Percentiles rank a stretch among this genome's conserved stretches.
These are phyloP conservation scores for Pontederia paniculata DNA, from an alignment of 176 grass and related monocot genomes.

Conservation along the genomic window DNA sequence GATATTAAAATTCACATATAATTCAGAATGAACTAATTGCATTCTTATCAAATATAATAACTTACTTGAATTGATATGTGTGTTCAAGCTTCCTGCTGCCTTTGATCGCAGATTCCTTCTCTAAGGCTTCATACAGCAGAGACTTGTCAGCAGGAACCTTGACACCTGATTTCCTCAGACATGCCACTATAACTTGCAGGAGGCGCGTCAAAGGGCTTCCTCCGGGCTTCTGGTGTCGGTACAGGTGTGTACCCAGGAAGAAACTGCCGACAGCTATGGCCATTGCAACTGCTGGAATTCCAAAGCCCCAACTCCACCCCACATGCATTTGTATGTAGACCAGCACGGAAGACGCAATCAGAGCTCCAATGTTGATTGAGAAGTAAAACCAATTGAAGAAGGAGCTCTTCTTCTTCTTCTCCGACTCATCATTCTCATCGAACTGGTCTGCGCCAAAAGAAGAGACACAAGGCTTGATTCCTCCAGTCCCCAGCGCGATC, in stretches of 20 bases:
- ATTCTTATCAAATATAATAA: neutral
- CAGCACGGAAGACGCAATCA: constrained; percentile 7
- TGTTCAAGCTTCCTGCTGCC: constrained; percentile 9
- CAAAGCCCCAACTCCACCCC: constrained; percentile 14
- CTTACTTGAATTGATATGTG: constrained; percentile 8
- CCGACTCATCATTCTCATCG: neutral
- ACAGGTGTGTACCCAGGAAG: constrained; percentile 10
- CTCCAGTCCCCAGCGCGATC: constrained; percentile 1
- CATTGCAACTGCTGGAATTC: constrained; percentile 6
- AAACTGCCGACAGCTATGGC: neutral
- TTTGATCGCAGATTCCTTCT: neutral
- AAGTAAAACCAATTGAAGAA: constrained; percentile 19
- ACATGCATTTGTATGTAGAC: constrained; percentile 8
- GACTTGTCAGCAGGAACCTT: neutral
- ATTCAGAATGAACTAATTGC: neutral
- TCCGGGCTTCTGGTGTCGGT: constrained; percentile 10
- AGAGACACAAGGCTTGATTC: constrained; percentile 12
- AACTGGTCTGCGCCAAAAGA: constrained; percentile 14
- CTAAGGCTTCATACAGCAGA: neutral
- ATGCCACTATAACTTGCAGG: constrained; percentile 4
- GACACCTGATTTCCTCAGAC: neutral
- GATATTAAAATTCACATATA: neutral
- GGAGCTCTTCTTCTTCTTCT: constrained; percentile 17
- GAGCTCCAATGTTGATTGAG: constrained; percentile 10
- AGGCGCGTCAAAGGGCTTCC: constrained; percentile 3